Evolutionary conservation across 177 flowering plant genomes (phyloP).

Genomic region (Vitis hybrid): DNA sequence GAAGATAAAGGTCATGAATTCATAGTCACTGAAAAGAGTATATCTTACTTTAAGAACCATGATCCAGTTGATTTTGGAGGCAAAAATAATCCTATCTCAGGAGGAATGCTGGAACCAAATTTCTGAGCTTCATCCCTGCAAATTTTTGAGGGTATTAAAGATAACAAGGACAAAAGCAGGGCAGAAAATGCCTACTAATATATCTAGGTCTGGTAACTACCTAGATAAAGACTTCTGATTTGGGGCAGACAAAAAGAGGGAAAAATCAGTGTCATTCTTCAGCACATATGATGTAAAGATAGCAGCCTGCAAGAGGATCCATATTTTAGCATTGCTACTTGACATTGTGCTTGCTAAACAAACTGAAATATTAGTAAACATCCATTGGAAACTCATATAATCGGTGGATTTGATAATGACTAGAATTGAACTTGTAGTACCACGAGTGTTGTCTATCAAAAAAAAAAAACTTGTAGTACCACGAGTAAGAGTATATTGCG

Average conservation of each 20-base stretch:
- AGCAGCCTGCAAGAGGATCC: slow-evolving; percentile 55
- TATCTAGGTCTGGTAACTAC: slow-evolving; percentile 30
- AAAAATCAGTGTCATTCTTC: slow-evolving; percentile 63
- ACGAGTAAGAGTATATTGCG: no score
- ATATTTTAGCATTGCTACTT: slow-evolving; percentile 14
- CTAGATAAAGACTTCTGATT: slow-evolving; percentile 59
- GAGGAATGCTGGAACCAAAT: slow-evolving; percentile 43
- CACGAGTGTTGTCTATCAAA: no score
- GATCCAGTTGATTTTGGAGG: slow-evolving; percentile 63
- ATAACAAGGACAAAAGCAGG: slow-evolving; percentile 1
- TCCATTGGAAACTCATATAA: not conserved
- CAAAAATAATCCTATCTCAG: slow-evolving; percentile 63
- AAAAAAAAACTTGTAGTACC: not conserved
- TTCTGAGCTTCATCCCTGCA: slow-evolving; percentile 60
- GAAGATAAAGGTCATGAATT: not conserved
- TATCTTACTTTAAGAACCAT: slow-evolving; percentile 82
- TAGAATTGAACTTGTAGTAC: not conserved
- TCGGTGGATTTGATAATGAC: not conserved
- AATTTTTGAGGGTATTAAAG: slow-evolving; percentile 15
- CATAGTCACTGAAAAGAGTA: not conserved
- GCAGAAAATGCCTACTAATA: slow-evolving; percentile 6
- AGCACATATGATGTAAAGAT: slow-evolving; percentile 69
- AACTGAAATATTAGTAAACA: not conserved
- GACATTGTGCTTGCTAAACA: not conserved
- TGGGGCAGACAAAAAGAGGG: slow-evolving; percentile 47